These are phyloP conservation scores for Boletus fagicola DNA, from an alignment of 768 basidiomycete species.

Conservation along the genomic window DNA sequence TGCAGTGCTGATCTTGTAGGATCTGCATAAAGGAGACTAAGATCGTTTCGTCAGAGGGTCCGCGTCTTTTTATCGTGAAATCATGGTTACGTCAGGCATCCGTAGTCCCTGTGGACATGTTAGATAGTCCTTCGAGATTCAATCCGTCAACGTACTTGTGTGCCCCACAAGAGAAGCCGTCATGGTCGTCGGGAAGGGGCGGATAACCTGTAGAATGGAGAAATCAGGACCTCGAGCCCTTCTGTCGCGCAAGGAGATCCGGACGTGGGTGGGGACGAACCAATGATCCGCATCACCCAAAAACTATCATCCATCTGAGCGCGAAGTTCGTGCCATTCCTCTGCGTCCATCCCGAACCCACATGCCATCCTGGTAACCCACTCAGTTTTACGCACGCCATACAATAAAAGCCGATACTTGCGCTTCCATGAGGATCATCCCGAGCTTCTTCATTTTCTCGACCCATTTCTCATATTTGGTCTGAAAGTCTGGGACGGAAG, in stretches of 20 bases:
- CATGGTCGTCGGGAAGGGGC: conserved; percentile 72
- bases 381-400: not conserved
- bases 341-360: conserved; percentile 68
- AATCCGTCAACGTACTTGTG: conserved; percentile 62
- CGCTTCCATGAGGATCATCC: conserved; percentile 85
- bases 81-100: conserved; percentile 71
- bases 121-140: not conserved
- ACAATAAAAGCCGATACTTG: conserved; percentile 35
- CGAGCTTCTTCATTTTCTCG: conserved; percentile 81
- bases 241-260: not conserved
- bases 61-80: not conserved
- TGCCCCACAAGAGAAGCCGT: conserved; percentile 86
- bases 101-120: conserved; percentile 67
- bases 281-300: conserved; percentile 87
- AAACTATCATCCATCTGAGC: conserved; percentile 78
- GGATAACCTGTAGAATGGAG: conserved; percentile 66
- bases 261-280: conserved; percentile 33
- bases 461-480: conserved; percentile 73
- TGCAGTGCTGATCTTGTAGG: conserved; percentile 78
- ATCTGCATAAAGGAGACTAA: conserved; percentile 86
- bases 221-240: not conserved
- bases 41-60: conserved; percentile 10
- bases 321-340: conserved; percentile 71
- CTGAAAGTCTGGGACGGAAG: conserved; percentile 53
- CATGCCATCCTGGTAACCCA: conserved; percentile 62